phyloP scores from a whole-genome alignment of 2,329 filamentous ascomycete species.

The Colletotrichum tamarilloi region DNA sequence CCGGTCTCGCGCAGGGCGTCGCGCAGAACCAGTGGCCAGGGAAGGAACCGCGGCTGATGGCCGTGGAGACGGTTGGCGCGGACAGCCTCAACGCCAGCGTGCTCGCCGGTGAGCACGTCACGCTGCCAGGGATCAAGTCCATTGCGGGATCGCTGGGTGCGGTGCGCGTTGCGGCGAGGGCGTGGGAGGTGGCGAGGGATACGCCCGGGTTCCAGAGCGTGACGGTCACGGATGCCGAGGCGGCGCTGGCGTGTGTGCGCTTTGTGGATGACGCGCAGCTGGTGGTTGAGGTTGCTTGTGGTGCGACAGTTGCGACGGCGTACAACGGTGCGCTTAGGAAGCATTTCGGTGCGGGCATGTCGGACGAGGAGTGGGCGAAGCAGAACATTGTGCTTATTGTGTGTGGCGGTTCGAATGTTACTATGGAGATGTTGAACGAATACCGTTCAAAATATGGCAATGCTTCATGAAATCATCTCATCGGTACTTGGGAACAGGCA shows the following conservation, averaged over 20 bases:
- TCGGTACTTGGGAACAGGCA: no score
- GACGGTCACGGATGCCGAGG: slow-evolving; percentile 80
- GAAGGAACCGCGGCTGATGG: slow-evolving; percentile 67
- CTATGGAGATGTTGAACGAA: slow-evolving; percentile 67
- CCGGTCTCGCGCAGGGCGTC: slow-evolving; percentile 79
- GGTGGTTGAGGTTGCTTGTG: slow-evolving; percentile 87
- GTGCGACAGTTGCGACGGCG: slow-evolving; percentile 78
- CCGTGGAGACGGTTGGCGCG: slow-evolving; percentile 81
- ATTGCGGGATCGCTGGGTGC: slow-evolving; percentile 81
- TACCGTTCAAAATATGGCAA: slow-evolving; percentile 62
- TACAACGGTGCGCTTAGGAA: slow-evolving; percentile 73
- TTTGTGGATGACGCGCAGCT: slow-evolving; percentile 86
- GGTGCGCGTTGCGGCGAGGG: slow-evolving; percentile 73
- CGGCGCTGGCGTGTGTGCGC: slow-evolving; percentile 79
- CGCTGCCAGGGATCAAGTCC: slow-evolving; percentile 77
- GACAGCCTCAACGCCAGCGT: slow-evolving; percentile 76
- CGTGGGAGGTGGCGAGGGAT: slow-evolving; percentile 70
- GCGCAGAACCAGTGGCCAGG: slow-evolving; percentile 54
- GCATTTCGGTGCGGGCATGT: slow-evolving; percentile 63
- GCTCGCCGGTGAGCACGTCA: slow-evolving; percentile 65
- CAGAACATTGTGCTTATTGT: slow-evolving; percentile 86
- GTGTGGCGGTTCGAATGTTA: slow-evolving; percentile 81
- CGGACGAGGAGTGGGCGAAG: slow-evolving; percentile 68
- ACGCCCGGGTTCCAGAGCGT: slow-evolving; percentile 58
- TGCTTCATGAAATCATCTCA: not conserved